phyloP scores from a whole-genome alignment of 345 rosid species.

The Heritiera littoralis region DNA sequence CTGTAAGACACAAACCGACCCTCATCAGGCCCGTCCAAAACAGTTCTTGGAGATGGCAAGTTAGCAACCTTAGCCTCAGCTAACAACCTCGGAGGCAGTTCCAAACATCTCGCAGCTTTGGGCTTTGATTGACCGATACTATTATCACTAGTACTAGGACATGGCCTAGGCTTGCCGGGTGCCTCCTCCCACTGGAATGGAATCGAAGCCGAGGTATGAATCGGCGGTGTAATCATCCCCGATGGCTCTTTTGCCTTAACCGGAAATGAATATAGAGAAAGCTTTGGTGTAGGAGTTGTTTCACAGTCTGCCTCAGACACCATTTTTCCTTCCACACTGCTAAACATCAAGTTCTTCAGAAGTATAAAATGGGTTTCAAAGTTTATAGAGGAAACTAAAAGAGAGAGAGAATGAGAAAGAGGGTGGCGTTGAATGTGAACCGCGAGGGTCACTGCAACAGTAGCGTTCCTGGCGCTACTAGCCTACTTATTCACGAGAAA shows the following conservation, averaged over 20 bases:
- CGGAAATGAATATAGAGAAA: slow-evolving; percentile 56
- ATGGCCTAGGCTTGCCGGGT: slow-evolving; percentile 77
- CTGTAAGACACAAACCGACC: slow-evolving; percentile 36
- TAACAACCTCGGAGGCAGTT: slow-evolving; percentile 71
- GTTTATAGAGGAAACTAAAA: not conserved
- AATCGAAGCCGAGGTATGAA: slow-evolving; percentile 51
- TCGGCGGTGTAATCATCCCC: slow-evolving; percentile 61
- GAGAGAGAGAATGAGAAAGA: too few species aligned
- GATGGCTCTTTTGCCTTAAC: slow-evolving; percentile 20
- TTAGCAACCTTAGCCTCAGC: slow-evolving; percentile 31
- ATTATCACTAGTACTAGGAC: not conserved
- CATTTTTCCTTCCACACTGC: slow-evolving; percentile 2
- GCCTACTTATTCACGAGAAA: slow-evolving; percentile 21
- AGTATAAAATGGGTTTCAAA: not conserved
- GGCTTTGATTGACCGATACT: not conserved
- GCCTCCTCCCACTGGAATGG: slow-evolving; percentile 96
- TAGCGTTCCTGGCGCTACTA: slow-evolving; percentile 22
- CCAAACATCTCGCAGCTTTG: slow-evolving; percentile 39
- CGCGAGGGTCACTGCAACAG: not conserved
- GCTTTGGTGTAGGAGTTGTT: slow-evolving; percentile 39
- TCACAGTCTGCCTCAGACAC: slow-evolving; percentile 6
- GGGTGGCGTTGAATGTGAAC: slow-evolving; percentile 12
- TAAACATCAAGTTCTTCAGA: not conserved
- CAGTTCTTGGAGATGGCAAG: slow-evolving; percentile 54
- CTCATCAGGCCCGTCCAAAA: slow-evolving; percentile 54